phyloP scores from a whole-genome alignment of 495 filamentous ascomycete genomes.

The Saxophila tyrrhenica region DNA sequence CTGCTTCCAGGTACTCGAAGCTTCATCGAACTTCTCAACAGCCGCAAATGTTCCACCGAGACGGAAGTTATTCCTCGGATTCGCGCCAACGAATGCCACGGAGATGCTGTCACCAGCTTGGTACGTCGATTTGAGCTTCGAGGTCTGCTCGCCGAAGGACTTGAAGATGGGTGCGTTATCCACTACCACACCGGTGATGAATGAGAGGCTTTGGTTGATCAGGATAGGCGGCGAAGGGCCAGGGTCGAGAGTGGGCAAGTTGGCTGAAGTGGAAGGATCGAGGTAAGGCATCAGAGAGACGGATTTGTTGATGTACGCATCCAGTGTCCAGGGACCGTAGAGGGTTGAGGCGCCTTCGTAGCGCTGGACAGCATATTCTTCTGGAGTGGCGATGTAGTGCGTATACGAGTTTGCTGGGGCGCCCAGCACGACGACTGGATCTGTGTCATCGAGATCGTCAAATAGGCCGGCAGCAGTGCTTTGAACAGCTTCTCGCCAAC shows the following conservation, averaged over 20 bases:
- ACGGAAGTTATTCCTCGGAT: slow-evolving; percentile 77
- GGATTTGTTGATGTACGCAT: slow-evolving; percentile 82
- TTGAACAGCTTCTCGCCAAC: slow-evolving; percentile 74
- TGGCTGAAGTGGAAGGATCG: slow-evolving; percentile 32
- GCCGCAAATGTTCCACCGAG: slow-evolving; percentile 69
- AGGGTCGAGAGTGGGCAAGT: slow-evolving; percentile 28
- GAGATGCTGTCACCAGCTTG: slow-evolving; percentile 44
- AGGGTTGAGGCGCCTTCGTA: slow-evolving; percentile 95
- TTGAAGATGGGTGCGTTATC: slow-evolving; percentile 64
- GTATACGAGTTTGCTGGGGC: slow-evolving; percentile 92
- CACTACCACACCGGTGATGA: slow-evolving; percentile 69
- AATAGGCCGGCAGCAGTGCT: slow-evolving; percentile 29
- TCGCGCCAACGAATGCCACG: slow-evolving; percentile 73
- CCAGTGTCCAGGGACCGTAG: slow-evolving; percentile 83
- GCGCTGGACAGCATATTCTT: slow-evolving; percentile 82
- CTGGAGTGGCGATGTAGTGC: slow-evolving; percentile 87
- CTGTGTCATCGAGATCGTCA: slow-evolving; percentile 1
- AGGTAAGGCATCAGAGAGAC: slow-evolving; percentile 63
- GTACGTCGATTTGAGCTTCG: slow-evolving; percentile 47
- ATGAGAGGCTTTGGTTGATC: slow-evolving; percentile 63
- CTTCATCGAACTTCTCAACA: slow-evolving; percentile 53
- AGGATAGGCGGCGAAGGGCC: slow-evolving; percentile 73
- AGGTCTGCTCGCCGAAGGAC: slow-evolving; percentile 60
- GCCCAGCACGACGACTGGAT: slow-evolving; percentile 75
- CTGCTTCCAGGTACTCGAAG: slow-evolving; percentile 43